Conservation (phyloP, 2,329 filamentous ascomycete species). For the Hymenoscyphus infarciens region DNA sequence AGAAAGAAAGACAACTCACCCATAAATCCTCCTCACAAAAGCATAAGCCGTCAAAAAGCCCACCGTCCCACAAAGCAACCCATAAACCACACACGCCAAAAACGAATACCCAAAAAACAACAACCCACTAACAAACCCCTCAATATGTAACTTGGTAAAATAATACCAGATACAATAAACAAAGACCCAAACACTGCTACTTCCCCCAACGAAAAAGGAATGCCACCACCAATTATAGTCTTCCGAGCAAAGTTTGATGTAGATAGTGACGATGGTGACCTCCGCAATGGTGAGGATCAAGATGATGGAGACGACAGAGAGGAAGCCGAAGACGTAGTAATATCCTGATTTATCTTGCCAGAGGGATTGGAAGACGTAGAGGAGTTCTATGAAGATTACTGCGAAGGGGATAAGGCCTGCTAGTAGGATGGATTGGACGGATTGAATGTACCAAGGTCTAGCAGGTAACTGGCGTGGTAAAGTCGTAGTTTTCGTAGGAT, state of each 20-base stretch:
- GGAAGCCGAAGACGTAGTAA: slow-evolving; percentile 88
- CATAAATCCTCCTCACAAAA: slow-evolving; percentile 81
- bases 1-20: slow-evolving; percentile 48
- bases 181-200: slow-evolving; percentile 78
- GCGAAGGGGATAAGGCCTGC: slow-evolving; percentile 80
- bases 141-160: slow-evolving; percentile 73
- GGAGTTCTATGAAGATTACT: slow-evolving; percentile 81
- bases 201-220: slow-evolving; percentile 74
- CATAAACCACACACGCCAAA: slow-evolving; percentile 77
- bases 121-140: slow-evolving; percentile 72
- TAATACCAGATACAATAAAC: slow-evolving; percentile 83
- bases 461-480: slow-evolving; percentile 71
- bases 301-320: slow-evolving; percentile 69
- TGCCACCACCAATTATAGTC: slow-evolving; percentile 95
- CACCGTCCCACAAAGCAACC: slow-evolving; percentile 75
- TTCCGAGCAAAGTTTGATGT: slow-evolving; percentile 78
- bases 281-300: slow-evolving; percentile 75
- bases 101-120: slow-evolving; percentile 85
- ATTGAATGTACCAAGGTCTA: slow-evolving; percentile 72
- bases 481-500: slow-evolving; percentile 72
- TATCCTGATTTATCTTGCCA: slow-evolving; percentile 91
- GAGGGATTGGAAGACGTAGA: slow-evolving; percentile 82
- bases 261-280: slow-evolving; percentile 78
- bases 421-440: slow-evolving; percentile 61
- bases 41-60: slow-evolving; percentile 81